Conservation (phyloP, 805 yeast species). For the Candida manassasensis region DNA sequence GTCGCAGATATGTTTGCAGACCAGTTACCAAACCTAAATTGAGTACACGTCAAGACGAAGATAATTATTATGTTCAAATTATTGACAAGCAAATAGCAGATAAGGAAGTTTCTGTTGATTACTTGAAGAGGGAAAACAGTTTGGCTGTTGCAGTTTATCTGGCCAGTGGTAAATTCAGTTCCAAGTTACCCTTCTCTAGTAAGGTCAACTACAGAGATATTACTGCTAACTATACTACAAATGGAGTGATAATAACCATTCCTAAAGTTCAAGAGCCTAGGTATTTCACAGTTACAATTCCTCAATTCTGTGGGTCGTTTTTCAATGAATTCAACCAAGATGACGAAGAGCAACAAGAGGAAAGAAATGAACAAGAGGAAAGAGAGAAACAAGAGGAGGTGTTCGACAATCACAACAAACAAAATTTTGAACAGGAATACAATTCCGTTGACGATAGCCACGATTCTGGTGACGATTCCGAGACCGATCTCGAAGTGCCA, state of each 20-base stretch:
- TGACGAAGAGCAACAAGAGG: conserved; percentile 1
- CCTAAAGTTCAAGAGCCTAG: neutral
- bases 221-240: neutral
- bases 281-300: neutral
- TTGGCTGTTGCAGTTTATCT: neutral
- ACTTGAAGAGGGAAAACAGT: neutral
- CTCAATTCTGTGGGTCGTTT: neutral
- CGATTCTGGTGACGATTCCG: no score
- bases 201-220: neutral
- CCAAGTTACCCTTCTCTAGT: conserved; percentile 2
- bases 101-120: conserved; percentile 1
- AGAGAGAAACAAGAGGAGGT: conserved; percentile 1
- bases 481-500: no score
- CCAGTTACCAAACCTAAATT: neutral
- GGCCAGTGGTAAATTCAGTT: neutral
- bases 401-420: no score
- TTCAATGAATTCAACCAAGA: no score
- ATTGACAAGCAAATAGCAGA: neutral
- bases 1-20: neutral
- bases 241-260: neutral
- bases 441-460: no score
- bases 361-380: no score
- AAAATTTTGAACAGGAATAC: no score
- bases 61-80: conserved; percentile 2
- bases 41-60: neutral